phyloP scores from a whole-genome alignment of 2,329 filamentous ascomycete species.

The Herpotrichia juniperi region DNA sequence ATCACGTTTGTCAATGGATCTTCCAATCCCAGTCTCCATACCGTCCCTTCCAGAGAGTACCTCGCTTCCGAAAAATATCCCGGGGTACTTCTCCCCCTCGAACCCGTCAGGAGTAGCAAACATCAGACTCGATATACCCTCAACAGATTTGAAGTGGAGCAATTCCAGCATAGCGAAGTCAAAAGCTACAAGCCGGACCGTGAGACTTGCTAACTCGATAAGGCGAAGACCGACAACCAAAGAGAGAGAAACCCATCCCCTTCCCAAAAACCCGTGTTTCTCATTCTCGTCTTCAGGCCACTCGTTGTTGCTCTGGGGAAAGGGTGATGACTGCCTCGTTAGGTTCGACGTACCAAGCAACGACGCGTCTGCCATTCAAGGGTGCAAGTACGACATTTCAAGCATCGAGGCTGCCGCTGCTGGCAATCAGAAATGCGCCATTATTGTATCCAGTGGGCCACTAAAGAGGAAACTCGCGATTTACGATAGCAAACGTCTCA shows the following conservation, averaged over 20 bases:
- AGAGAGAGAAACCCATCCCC: conserved; percentile 17
- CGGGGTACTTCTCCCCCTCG: conserved; percentile 14
- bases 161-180: conserved; percentile 15
- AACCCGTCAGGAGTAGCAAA: conserved; percentile 19
- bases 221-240: conserved; percentile 23
- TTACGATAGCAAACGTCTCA: conserved; percentile 30
- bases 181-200: conserved; percentile 26
- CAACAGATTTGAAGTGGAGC: conserved; percentile 20
- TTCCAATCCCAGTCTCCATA: conserved; percentile 30
- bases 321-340: conserved; percentile 22
- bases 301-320: conserved; percentile 28
- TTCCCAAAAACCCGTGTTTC: conserved; percentile 39
- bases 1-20: conserved; percentile 26
- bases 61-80: conserved; percentile 11
- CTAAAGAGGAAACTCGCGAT: conserved; percentile 29
- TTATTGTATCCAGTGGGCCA: conserved; percentile 29
- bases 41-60: conserved; percentile 8
- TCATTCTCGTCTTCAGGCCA: conserved; percentile 36
- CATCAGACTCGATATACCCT: conserved; percentile 16
- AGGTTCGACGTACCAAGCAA: conserved; percentile 36
- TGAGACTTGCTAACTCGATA: conserved; percentile 29
- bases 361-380: conserved; percentile 30
- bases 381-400: conserved; percentile 39
- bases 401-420: conserved; percentile 39
- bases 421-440: conserved; percentile 40